These are phyloP conservation scores for Gaertneriomyces sp. DNA, from an alignment of 192 early-diverging fungal genomes.

Conservation along the genomic window DNA sequence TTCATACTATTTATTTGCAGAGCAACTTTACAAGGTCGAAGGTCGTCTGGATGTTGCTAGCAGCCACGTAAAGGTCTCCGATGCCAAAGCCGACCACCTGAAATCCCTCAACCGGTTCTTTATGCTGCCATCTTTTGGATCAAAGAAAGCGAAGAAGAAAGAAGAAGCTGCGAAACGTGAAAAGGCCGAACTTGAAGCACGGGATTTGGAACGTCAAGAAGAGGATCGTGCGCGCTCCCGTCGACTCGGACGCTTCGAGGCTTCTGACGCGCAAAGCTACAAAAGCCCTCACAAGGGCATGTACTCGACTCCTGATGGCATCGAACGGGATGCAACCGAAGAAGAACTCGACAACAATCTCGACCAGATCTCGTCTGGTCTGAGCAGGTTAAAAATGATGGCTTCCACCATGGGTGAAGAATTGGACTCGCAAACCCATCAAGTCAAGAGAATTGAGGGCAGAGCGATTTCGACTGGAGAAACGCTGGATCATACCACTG, in stretches of 20 bases:
- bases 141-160: constrained; percentile 36
- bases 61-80: constrained; percentile 38
- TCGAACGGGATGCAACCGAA: constrained; percentile 48
- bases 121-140: constrained; percentile 52
- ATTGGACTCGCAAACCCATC: constrained; percentile 33
- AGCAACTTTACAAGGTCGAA: constrained; percentile 51
- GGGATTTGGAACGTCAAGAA: constrained; percentile 15
- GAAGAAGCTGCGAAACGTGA: constrained; percentile 34
- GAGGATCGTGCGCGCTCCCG: constrained; percentile 19
- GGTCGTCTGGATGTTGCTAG: constrained; percentile 41
- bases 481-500: constrained; percentile 29
- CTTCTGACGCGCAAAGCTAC: neutral
- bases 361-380: constrained; percentile 42
- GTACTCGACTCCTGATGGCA: constrained; percentile 45
- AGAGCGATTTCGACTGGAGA: constrained; percentile 35
- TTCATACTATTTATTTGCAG: constrained; percentile 18
- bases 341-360: constrained; percentile 55
- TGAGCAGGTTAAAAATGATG: constrained; percentile 50
- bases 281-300: neutral
- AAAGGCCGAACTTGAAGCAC: constrained; percentile 28
- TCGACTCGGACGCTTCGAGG: constrained; percentile 7
- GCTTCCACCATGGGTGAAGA: constrained; percentile 47
- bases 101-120: constrained; percentile 54
- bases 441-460: constrained; percentile 35
- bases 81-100: constrained; percentile 49